Evolutionary conservation across 73 alveolate species (phyloP), one percentile per base, ranked within the genome.

Genomic region (Tetrahymena malaccensis): DNA sequence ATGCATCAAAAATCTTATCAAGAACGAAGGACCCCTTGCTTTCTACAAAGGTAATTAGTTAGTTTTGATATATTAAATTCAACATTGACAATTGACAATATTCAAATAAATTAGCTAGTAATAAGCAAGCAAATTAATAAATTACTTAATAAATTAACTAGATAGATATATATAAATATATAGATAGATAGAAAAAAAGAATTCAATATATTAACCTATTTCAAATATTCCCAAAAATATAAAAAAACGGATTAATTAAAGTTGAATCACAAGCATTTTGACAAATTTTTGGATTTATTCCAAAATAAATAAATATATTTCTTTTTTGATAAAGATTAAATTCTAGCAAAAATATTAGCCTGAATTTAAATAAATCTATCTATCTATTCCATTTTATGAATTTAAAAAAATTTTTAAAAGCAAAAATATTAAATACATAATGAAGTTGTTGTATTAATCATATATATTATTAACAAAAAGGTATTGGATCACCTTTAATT

Each of bases 21-120:
- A 19, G 83, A 95, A 94, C 5, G 98, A 96, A 96, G 98, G 98
- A 17, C 84, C 94, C 25, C 85, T 89, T 55, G 97, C 96, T 19
- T 94, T 96, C n/a, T 96, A 96, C 83, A 96, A 94, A 95, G 98
- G 97, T 94, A 70, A 27, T 70, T 56, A 56, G 9, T 56, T 56
- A 3, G 10, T 56, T 56, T n/a, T 70, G 7, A 94, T 89, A 94
- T 89, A 55, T 15, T 21, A 34, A 94, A 34, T 35, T 27, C 33
- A 40, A 43, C 15, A 50, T 25, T 43, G 35, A 11, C 35, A 35
- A 50, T 25, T 43, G 35, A 11, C 35, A 35, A 94, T 95, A 94
- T 21, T 43, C 97, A 16, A 89, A 85, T 40, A 85, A 94, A 27
- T 70, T 70, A 25, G 89, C 89, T 19, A 70, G 27, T 50, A 50